These are phyloP conservation scores for Pistacia atlantica DNA, from an alignment of 345 rosid species.

Conservation along the genomic window DNA sequence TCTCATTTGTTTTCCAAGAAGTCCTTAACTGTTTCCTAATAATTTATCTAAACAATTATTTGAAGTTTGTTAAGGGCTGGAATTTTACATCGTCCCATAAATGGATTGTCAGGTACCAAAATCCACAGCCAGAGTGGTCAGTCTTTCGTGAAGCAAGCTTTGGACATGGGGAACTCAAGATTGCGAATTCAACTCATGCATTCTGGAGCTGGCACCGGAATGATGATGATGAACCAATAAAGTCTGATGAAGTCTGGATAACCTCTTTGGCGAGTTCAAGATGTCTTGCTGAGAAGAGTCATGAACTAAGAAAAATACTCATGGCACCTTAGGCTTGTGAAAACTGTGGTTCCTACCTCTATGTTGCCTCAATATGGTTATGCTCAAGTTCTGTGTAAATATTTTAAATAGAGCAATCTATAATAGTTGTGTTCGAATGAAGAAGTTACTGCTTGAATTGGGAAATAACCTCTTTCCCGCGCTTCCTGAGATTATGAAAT, in stretches of 20 bases:
- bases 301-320: constrained; percentile 52
- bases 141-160: constrained; percentile 96
- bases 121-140: constrained; percentile 89
- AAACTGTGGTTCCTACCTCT: not conserved
- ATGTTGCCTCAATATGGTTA: not conserved
- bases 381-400: constrained; percentile 7
- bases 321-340: constrained; percentile 40
- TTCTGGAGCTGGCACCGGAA: constrained; percentile 97
- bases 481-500: not conserved
- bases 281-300: constrained; percentile 48
- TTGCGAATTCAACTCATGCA: constrained; percentile 81
- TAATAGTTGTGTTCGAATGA: not conserved
- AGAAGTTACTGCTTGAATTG: constrained; percentile 3
- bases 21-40: not conserved
- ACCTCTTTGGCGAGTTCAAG: constrained; percentile 63
- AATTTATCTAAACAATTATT: not conserved
- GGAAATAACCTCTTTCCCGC: not conserved
- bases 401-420: not conserved
- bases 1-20: not conserved
- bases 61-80: not conserved
- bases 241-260: constrained; percentile 86
- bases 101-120: constrained; percentile 44
- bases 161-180: constrained; percentile 88
- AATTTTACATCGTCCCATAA: constrained; percentile 1
- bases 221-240: constrained; percentile 89